Evolutionary conservation across 2,329 filamentous ascomycete species (phyloP).

Genomic region (Lasiodiplodia sp.): DNA sequence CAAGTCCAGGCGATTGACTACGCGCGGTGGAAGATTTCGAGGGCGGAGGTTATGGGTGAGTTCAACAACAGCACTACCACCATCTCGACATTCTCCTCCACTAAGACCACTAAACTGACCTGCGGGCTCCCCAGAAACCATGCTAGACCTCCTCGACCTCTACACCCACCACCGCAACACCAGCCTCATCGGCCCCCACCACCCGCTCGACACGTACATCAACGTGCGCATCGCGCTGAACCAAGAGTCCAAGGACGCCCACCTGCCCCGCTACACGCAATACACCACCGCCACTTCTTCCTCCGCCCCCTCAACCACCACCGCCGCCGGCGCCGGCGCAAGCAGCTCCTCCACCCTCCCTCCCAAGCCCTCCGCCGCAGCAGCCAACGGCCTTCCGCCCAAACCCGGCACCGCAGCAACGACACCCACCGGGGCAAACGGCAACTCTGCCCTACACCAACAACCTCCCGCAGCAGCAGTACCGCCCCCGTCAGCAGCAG

Average conservation of each 20-base stretch:
- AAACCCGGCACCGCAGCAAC: conserved; percentile 44
- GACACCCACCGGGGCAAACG: conserved; percentile 40
- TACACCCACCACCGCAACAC: conserved; percentile 83
- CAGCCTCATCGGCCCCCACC: conserved; percentile 76
- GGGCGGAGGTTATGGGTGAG: conserved; percentile 56
- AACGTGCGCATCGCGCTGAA: conserved; percentile 87
- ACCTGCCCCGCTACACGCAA: conserved; percentile 54
- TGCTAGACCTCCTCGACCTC: conserved; percentile 89
- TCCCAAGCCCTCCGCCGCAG: conserved; percentile 21
- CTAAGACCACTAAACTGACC: not conserved
- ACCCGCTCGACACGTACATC: conserved; percentile 81
- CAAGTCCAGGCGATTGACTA: conserved; percentile 58
- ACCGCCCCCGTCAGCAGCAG: conserved; percentile 45
- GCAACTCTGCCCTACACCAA: conserved; percentile 36
- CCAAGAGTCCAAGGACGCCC: conserved; percentile 71
- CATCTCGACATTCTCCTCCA: not conserved
- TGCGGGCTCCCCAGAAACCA: conserved; percentile 67
- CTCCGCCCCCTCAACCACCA: conserved; percentile 52
- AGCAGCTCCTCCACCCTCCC: conserved; percentile 41
- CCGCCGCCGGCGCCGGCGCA: conserved; percentile 52
- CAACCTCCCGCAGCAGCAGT: conserved; percentile 37
- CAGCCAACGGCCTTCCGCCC: conserved; percentile 33
- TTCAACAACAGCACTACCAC: not conserved
- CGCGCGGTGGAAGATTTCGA: conserved; percentile 51
- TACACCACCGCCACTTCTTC: conserved; percentile 31